phyloP scores from a whole-genome alignment of 2,329 filamentous ascomycete species.

The Fusarium subglutinans region DNA sequence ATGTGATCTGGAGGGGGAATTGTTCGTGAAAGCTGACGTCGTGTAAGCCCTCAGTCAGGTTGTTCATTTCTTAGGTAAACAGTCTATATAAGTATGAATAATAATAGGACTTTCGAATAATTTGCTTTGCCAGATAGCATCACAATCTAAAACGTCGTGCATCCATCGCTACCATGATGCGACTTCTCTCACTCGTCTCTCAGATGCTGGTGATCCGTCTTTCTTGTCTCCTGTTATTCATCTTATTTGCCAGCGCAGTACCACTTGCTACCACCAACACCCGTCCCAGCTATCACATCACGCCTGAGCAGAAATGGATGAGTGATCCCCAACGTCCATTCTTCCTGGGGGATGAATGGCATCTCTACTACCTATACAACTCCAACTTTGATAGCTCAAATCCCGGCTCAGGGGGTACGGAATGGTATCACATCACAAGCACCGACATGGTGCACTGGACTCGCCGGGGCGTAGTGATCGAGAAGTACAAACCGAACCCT shows the following conservation, averaged over 20 bases:
- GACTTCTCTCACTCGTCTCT: background rate
- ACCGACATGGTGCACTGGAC: background rate
- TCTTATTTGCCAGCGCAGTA: background rate
- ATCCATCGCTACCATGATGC: background rate
- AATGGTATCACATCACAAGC: background rate
- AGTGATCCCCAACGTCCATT: background rate
- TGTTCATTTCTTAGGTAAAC: accelerated
- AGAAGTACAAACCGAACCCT: background rate
- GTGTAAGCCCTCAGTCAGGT: accelerated
- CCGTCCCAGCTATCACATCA: background rate
- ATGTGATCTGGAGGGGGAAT: accelerated
- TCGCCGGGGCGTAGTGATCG: background rate
- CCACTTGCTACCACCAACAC: background rate
- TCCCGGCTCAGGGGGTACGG: background rate
- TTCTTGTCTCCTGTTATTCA: background rate
- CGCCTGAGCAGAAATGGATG: background rate
- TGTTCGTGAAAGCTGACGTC: background rate
- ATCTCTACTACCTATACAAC: background rate
- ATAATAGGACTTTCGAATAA: accelerated
- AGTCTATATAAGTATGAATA: background rate
- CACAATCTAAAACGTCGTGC: background rate
- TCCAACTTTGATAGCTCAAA: background rate
- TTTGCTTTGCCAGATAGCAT: background rate
- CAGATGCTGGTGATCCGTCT: no score
- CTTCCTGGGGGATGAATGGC: background rate